phyloP scores from a whole-genome alignment of 495 filamentous ascomycete genomes.

The Hapsidospora chrysogenum region DNA sequence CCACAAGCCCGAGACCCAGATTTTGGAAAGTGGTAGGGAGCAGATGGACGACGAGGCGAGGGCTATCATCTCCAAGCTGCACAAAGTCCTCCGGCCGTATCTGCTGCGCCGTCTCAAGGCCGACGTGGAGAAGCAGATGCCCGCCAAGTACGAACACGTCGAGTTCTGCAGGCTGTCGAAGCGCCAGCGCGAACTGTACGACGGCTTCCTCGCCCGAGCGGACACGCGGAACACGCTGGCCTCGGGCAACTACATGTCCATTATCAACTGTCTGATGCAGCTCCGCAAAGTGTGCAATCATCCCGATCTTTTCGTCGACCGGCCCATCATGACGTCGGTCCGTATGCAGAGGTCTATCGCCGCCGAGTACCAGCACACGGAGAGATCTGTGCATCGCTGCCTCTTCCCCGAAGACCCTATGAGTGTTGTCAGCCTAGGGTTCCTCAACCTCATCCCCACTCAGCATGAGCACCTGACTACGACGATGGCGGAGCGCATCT shows the following conservation, averaged over 20 bases:
- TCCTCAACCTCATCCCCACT: constrained; percentile 68
- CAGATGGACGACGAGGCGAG: constrained; percentile 86
- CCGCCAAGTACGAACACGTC: constrained; percentile 91
- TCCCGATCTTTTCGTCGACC: constrained; percentile 93
- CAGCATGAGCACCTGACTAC: constrained; percentile 49
- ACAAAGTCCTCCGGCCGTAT: constrained; percentile 84
- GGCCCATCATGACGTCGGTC: constrained; percentile 93
- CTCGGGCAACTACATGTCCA: constrained; percentile 94
- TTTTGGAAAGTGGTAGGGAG: constrained; percentile 84
- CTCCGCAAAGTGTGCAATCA: constrained; percentile 97
- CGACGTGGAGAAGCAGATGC: constrained; percentile 99
- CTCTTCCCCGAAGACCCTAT: constrained; percentile 50
- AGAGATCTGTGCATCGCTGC: constrained; percentile 49
- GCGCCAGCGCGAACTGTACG: constrained; percentile 86
- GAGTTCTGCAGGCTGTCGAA: constrained; percentile 90
- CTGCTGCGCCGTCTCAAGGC: constrained; percentile 85
- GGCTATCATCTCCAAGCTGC: constrained; percentile 75
- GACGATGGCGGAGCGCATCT: constrained; percentile 42
- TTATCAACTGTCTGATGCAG: constrained; percentile 98
- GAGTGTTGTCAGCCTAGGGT: constrained; percentile 49
- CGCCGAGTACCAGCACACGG: constrained; percentile 64
- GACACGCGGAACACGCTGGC: constrained; percentile 75
- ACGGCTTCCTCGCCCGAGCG: constrained; percentile 89
- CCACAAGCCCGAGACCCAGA: constrained; percentile 80
- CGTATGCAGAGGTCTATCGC: constrained; percentile 73